Percentiles rank a stretch among this genome's conserved stretches.
These are phyloP conservation scores for Podaxis sp. DNA, from an alignment of 768 basidiomycete species.

Conservation along the genomic window DNA sequence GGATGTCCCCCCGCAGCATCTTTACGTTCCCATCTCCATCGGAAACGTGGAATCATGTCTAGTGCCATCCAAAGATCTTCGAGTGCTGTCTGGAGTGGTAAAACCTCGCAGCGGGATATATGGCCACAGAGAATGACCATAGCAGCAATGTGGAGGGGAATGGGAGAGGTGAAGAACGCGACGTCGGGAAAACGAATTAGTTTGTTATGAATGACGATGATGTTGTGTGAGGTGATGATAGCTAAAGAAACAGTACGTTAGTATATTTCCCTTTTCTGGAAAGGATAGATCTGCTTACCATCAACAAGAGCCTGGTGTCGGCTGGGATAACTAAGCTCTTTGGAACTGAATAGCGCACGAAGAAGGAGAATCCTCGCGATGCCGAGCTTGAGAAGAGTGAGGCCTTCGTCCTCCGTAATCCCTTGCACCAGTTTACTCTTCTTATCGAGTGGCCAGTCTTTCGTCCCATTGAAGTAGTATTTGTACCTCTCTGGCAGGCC, in stretches of 20 bases:
- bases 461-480: conserved; percentile 73
- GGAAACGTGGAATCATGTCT: conserved; percentile 83
- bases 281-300: conserved; percentile 41
- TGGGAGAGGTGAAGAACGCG: conserved; percentile 85
- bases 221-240: conserved; percentile 83
- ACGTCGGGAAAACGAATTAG: conserved; percentile 83
- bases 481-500: conserved; percentile 69
- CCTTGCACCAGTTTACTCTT: conserved; percentile 63
- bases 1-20: conserved; percentile 78
- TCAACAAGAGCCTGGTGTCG: conserved; percentile 72
- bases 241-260: conserved; percentile 34
- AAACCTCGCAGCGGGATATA: conserved; percentile 70
- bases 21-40: conserved; percentile 90
- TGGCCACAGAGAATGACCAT: conserved; percentile 90
- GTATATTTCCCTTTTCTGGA: neutral
- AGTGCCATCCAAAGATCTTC: conserved; percentile 87
- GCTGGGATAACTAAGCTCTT: conserved; percentile 61
- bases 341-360: conserved; percentile 74
- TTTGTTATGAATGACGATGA: conserved; percentile 79
- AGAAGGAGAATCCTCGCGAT: conserved; percentile 76
- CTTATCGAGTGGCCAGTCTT: conserved; percentile 67
- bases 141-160: conserved; percentile 83
- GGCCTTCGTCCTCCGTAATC: conserved; percentile 76
- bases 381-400: conserved; percentile 79
- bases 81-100: conserved; percentile 59